Evolutionary conservation across 2,329 filamentous ascomycete genomes (phyloP).

Genomic region (Alternaria sp.): DNA sequence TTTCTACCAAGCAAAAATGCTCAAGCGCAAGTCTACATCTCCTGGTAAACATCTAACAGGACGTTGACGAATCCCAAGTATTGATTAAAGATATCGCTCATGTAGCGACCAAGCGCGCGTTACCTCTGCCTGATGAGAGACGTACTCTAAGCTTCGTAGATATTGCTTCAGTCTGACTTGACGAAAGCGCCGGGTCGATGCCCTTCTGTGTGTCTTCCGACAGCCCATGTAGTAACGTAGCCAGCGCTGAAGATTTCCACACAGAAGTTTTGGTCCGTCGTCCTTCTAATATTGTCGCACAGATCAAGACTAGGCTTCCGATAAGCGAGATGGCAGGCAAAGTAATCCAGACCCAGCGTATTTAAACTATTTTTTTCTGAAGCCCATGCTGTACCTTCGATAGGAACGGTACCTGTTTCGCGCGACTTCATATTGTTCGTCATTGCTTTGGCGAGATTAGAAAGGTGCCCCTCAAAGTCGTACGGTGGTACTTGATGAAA

Average conservation of each 20-base stretch:
- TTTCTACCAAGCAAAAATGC: constrained; percentile 28
- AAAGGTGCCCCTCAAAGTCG: constrained; percentile 18
- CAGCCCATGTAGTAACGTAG: constrained; percentile 30
- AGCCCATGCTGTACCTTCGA: constrained; percentile 26
- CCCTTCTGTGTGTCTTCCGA: constrained; percentile 21
- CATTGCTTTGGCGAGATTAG: constrained; percentile 19
- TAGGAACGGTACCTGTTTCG: constrained; percentile 8
- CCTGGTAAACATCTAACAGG: not conserved
- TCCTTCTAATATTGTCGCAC: constrained; percentile 21
- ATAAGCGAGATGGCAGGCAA: constrained; percentile 22
- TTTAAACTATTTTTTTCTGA: constrained; percentile 22
- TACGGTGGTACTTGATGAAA: constrained; percentile 25
- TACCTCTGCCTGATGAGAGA: constrained; percentile 2
- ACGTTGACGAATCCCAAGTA: not conserved
- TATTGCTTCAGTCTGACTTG: constrained; percentile 28
- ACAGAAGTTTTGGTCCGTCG: constrained; percentile 6
- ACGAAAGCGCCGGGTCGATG: constrained; percentile 15
- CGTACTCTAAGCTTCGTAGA: constrained; percentile 14
- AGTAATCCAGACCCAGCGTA: constrained; percentile 29
- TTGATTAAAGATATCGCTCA: not conserved
- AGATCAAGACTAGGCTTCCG: constrained; percentile 24
- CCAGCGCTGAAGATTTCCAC: constrained; percentile 33
- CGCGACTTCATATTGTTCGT: constrained; percentile 27
- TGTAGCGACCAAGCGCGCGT: not conserved
- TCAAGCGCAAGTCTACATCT: not conserved